phyloP scores from a whole-genome alignment of 345 rosid genomes.

The Brassica nigra region DNA sequence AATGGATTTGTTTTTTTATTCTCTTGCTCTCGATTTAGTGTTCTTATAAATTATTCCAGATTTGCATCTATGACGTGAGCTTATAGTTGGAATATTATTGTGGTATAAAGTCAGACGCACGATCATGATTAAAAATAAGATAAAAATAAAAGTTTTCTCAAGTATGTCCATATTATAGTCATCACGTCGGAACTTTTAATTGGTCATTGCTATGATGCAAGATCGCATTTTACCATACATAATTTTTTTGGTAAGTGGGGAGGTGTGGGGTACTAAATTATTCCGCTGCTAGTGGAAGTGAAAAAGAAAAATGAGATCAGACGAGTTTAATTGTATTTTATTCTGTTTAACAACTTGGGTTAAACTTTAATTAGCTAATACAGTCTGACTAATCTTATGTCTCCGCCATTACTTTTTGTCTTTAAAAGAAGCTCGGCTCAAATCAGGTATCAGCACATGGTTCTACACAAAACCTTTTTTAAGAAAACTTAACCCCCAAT shows the following conservation, averaged over 20 bases:
- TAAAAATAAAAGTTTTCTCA: neutral
- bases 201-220: slow-evolving; percentile 28
- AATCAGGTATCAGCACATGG: slow-evolving; percentile 29
- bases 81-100: slow-evolving; percentile 23
- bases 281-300: slow-evolving; percentile 31
- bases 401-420: neutral
- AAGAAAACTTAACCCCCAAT: neutral
- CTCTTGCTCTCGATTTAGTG: neutral
- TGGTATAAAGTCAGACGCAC: slow-evolving; percentile 37
- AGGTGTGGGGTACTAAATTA: slow-evolving; percentile 12
- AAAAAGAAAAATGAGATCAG: slow-evolving; percentile 1
- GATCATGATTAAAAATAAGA: slow-evolving; percentile 20
- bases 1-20: neutral
- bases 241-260: slow-evolving; percentile 12
- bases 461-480: neutral
- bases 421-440: slow-evolving; percentile 11
- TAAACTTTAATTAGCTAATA: slow-evolving; percentile 26
- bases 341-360: neutral
- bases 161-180: slow-evolving; percentile 16
- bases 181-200: slow-evolving; percentile 31
- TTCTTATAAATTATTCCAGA: neutral
- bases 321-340: neutral
- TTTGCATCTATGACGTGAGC: slow-evolving; percentile 40
- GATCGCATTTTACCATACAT: slow-evolving; percentile 7
- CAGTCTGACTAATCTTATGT: slow-evolving; percentile 29